These are phyloP conservation scores for Tubosaeta brunneosetosa DNA, from an alignment of 768 basidiomycete genomes.

Conservation along the genomic window DNA sequence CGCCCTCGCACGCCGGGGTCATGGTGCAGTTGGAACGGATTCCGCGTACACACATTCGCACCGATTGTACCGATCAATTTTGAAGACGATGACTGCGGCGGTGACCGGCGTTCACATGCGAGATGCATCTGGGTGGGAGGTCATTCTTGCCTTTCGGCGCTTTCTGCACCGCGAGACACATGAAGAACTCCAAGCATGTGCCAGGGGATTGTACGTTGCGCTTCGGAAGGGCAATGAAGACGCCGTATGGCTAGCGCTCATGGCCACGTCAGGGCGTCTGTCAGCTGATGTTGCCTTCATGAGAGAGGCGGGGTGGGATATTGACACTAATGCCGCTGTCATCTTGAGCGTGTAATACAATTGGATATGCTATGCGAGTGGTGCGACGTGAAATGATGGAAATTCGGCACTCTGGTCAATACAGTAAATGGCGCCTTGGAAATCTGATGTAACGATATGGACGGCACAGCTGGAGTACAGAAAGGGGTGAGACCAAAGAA, in stretches of 20 bases:
- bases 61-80: slow-evolving; percentile 69
- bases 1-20: slow-evolving; percentile 58
- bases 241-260: slow-evolving; percentile 77
- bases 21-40: slow-evolving; percentile 51
- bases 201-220: slow-evolving; percentile 58
- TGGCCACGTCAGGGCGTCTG: slow-evolving; percentile 45
- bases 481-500: too few species aligned
- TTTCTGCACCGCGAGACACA: slow-evolving; percentile 68
- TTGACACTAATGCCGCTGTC: slow-evolving; percentile 36
- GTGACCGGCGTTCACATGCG: slow-evolving; percentile 63
- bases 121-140: slow-evolving; percentile 76
- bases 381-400: too few species aligned
- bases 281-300: slow-evolving; percentile 47
- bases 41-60: slow-evolving; percentile 80
- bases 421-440: too few species aligned
- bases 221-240: slow-evolving; percentile 66
- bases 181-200: slow-evolving; percentile 66
- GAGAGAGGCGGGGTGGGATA: slow-evolving; percentile 58
- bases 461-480: too few species aligned
- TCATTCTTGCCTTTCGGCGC: slow-evolving; percentile 67
- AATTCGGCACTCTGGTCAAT: too few species aligned
- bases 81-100: slow-evolving; percentile 69
- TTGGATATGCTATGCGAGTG: not conserved
- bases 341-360: slow-evolving; percentile 28
- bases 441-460: too few species aligned